Conservation (phyloP, 179 eudicot species). For the Carnegiea gigantea region DNA sequence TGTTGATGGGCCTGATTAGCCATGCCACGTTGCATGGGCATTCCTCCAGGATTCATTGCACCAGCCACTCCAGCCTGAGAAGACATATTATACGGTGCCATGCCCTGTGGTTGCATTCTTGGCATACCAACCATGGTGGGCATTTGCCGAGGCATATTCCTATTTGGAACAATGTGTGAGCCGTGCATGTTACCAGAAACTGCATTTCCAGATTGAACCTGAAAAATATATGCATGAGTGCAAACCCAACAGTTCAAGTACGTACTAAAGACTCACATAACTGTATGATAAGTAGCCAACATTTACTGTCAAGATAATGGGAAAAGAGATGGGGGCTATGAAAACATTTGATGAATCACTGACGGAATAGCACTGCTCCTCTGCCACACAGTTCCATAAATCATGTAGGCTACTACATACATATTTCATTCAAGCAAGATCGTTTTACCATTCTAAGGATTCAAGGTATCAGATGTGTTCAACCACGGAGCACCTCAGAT, state of each 20-base stretch:
- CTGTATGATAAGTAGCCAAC: no score
- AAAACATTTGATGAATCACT: no score
- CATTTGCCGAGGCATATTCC: conserved; percentile 71
- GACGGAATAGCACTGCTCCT: no score
- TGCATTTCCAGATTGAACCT: conserved; percentile 59
- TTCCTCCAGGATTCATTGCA: conserved; percentile 71
- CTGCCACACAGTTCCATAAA: no score
- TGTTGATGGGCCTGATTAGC: conserved; percentile 78
- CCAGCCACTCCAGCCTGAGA: conserved; percentile 78
- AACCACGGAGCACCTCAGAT: not conserved
- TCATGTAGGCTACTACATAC: no score
- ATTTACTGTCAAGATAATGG: no score
- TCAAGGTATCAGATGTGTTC: not conserved
- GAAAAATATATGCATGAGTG: conserved; percentile 20
- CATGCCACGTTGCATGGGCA: conserved; percentile 88
- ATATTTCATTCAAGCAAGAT: not conserved
- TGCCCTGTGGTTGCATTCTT: conserved; percentile 86
- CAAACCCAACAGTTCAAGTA: not conserved
- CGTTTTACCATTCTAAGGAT: not conserved
- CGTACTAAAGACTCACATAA: no score
- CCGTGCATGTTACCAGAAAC: conserved; percentile 63
- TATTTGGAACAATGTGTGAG: conserved; percentile 61
- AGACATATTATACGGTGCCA: conserved; percentile 70
- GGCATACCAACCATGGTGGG: conserved; percentile 70
- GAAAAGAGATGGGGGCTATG: not conserved